Evolutionary conservation across 1,284 basidiomycete genomes (phyloP), one percentile per base, ranked within the genome.

Genomic region (Thecaphora frezii): DNA sequence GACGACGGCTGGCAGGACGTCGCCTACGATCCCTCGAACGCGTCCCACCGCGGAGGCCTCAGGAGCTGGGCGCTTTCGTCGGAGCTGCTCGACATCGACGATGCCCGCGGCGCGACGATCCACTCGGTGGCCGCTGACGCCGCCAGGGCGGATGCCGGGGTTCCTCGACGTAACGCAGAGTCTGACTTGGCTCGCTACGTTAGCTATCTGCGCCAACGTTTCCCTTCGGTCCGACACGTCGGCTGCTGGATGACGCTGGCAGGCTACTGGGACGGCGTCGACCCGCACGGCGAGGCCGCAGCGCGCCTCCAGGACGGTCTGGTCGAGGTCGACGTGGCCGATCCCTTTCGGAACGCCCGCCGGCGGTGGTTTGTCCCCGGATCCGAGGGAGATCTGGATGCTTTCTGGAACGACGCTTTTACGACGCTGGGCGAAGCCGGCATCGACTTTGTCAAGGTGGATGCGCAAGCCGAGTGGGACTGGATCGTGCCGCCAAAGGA

Each of bases 281-380:
- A 60, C 23, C 50, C 58, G 5, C 47, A 47, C 30, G 63, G 63
- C 12, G 39, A 42, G 14, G 50, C 62, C n/a, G 58, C 63, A n/a
- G 37, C 50, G 30, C 44, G 38, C 2, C 47, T 66, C 37, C 54
- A 56, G 16, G 54, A 50, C 10, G 46, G 53, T 5, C 53, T 60
- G 21, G 45, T 47, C 38, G 46, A 33, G 5, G 51, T 51, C 25
- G 26, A 19, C 5, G 21, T 61, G n/a, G 40, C 51, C 16, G 59
- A 66, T 33, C 48, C 63, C 1, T 58, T 54, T 42, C 54, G 56
- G 21, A 93, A 52, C 41, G 55, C 64, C 37, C 44, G 42, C 45
- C 60, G 57, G 44, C 46, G 67, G 48, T 49, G 63, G 65, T 42
- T 52, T 43, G 26, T 72, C 24, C 53, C 49, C 38, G 54, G 58